A percentile compares a stretch with the other conserved stretches of the same genome.
phyloP scores from a whole-genome alignment of 2,329 filamentous ascomycete genomes.

The Stemphylium lycopersici region DNA sequence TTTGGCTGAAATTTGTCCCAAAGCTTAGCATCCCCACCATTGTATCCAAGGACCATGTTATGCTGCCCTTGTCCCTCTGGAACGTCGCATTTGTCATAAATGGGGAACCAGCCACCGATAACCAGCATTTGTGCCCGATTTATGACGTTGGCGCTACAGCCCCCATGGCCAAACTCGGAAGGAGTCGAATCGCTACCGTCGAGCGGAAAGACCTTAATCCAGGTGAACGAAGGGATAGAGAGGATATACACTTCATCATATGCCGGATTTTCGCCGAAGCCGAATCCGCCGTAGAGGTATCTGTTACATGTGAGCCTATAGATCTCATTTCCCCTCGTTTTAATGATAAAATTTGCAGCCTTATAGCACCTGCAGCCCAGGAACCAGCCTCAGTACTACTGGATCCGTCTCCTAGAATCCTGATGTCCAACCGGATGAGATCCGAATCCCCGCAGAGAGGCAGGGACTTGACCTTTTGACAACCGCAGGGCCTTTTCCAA shows the following conservation, averaged over 20 bases:
- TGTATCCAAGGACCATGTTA: constrained; percentile 61
- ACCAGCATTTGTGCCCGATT: constrained; percentile 66
- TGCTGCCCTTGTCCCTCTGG: constrained; percentile 61
- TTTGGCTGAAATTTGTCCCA: constrained; percentile 61
- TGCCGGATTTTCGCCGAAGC: constrained; percentile 57
- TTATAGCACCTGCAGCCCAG: background rate
- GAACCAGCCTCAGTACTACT: no score
- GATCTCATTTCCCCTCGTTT: background rate
- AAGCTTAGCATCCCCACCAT: constrained; percentile 52
- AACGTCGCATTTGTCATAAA: constrained; percentile 58
- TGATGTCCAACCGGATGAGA: no score
- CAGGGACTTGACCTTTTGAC: no score
- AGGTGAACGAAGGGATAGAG: constrained; percentile 66
- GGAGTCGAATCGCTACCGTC: constrained; percentile 43
- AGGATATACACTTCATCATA: constrained; percentile 69
- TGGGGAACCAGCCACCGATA: constrained; percentile 63
- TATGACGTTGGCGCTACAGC: constrained; percentile 63
- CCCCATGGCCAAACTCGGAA: constrained; percentile 57
- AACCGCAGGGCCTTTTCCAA: no score
- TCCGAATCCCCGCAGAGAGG: no score
- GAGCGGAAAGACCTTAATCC: constrained; percentile 63
- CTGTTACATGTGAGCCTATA: constrained; percentile 41
- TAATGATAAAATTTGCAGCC: background rate
- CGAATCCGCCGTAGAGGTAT: constrained; percentile 66
- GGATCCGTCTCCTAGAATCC: no score